These are phyloP conservation scores for Eucalyptus globulus DNA, from an alignment of 345 rosid species.

Conservation along the genomic window DNA sequence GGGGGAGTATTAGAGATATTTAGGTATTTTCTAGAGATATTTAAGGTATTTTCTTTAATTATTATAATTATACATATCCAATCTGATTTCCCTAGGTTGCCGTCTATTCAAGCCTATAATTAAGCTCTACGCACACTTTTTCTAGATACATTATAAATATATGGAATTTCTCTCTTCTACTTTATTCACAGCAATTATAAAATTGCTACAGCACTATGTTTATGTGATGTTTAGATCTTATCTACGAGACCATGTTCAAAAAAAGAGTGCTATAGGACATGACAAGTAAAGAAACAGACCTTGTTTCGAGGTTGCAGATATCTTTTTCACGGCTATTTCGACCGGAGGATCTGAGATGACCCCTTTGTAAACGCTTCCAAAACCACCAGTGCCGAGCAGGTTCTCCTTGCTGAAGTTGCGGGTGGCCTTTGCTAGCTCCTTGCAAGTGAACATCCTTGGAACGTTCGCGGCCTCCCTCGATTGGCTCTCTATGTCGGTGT, in stretches of 20 bases:
- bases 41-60: background rate
- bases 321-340: slow-evolving; percentile 21
- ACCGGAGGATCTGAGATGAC: slow-evolving; percentile 6
- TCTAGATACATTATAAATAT: background rate
- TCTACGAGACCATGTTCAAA: background rate
- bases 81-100: background rate
- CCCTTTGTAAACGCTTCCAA: slow-evolving; percentile 30
- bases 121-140: background rate
- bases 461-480: slow-evolving; percentile 17
- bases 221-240: background rate
- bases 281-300: background rate
- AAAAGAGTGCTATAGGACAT: background rate
- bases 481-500: slow-evolving; percentile 8
- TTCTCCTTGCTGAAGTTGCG: slow-evolving; percentile 20
- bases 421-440: slow-evolving; percentile 22
- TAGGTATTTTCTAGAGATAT: background rate
- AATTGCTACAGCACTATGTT: background rate
- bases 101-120: background rate
- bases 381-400: slow-evolving; percentile 25
- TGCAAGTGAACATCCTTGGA: slow-evolving; percentile 13
- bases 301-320: slow-evolving; percentile 23
- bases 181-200: background rate
- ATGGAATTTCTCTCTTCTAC: background rate
- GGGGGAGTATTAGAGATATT: background rate
- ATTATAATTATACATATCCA: background rate